Evolutionary conservation across 108 stramenopile genomes (phyloP), one percentile per base, ranked within the genome.

Genomic region (Fragilariopsis cylindrus): DNA sequence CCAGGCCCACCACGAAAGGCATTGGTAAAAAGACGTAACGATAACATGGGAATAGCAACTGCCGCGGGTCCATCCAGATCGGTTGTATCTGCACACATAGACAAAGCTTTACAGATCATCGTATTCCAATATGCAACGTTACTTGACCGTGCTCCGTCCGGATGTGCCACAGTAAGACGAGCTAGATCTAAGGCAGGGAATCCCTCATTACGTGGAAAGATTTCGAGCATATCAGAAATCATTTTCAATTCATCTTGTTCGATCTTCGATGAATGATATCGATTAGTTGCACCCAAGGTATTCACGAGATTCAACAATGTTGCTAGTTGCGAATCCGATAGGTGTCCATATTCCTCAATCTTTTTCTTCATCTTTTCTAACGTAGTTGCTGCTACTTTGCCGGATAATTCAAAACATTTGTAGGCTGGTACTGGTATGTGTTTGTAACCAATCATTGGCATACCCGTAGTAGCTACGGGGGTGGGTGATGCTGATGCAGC

Each of bases 151-250:
- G 91, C 73, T 6, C 89, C 89, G 81, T 90, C 86, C 2, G 94
- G 92, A 73, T 95, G 94, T 7, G 87, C 64, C 7, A 87, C 85
- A 18, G 82, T 70, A 54, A 90, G 70, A 8, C 94, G 82, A 48
- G 92, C 94, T 79, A 95, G 63, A 76, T 95, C 94, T 71, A 95
- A 69, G 42, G 87, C 88, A 7, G 92, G 90, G 80, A 93, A 95
- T 30, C 71, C 85, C 69, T 86, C 75, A 1, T 69, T 56, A 12
- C 75, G 81, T 39, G 81, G 77, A 80, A 90, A 85, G 16, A 40
- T 39, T 15, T 74, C 47, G 43, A 92, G 54, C 86, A 92, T 90
- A 11, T 84, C 82, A 39, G 47, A 49, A n/a, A 95, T 60, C 2
- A 82, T 43, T 19, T 69, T 41, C 52, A 93, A 67, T 64, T 91